Evolutionary conservation across 306 rosid species (phyloP), one percentile per base, ranked within the genome.

Genomic region (Geum urbanum): DNA sequence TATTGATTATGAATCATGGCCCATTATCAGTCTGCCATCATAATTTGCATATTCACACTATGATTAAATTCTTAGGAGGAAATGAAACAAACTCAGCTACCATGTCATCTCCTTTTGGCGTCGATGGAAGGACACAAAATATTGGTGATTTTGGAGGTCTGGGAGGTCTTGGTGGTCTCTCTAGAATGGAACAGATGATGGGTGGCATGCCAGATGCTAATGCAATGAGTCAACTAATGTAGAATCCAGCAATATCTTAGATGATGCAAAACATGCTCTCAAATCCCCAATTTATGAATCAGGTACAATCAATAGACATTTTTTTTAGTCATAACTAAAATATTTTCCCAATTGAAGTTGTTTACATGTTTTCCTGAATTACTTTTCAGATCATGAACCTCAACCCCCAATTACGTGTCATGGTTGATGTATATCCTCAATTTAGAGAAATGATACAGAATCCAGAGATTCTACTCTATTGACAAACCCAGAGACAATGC

Each of bases 391-490:
- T 86, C 72, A 72, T 86, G 50, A 79, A 47, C 63, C 70, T 79
- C 47, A 86, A 81, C 55, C 91, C 91, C 4, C 84, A 86, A 58
- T 76, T 81, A 9, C 83, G 84, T 2, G 74, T 72, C 75, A 83
- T 86, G 83, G 76, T 77, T 69, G 88, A 86, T 79, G 16, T 51
- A 76, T 81, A 81, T 69, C 84, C 90, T 78, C 91, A 81, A 74
- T 73, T 81, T 55, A 78, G 88, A 74, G 91, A 86, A 72, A 83
- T 81, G 88, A 86, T 86, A 84, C 91, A 83, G 76, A 83, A 83
- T 72, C 91, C 88, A 41, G 86, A 86, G 43, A 71, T 86, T 50
- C 68, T 86, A 43, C 84, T 88, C 11, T 86, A 72, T 68, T 86
- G 67, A 69, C 84, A 64, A 83, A 79, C 71, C 91, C 86, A 0